Base-by-base conservation (phyloP, 805 yeast genomes). In the Metschnikowia arizonensis region DNA sequence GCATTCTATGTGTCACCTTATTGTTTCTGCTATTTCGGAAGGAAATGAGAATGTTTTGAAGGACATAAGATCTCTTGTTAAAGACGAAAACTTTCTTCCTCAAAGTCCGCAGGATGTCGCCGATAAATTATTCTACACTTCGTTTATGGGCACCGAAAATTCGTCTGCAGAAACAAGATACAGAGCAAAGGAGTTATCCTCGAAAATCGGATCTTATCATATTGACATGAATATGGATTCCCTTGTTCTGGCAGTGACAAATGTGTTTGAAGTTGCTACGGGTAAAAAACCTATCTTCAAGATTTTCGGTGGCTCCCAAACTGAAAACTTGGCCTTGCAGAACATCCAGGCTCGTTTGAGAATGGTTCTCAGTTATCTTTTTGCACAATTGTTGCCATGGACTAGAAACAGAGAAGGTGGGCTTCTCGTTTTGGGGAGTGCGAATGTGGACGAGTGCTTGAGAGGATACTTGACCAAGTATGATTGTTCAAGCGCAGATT, bases 381-480 rank as follows among this genome's bases (percentile, higher is more conserved):
- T 93, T 74, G 98, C 99, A 0, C 96, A 91, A 58, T 68, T 93
- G 33, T 72, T 93, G 44, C 99, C 99, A 4, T 93, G 98, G 98
- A 86, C 88, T 14, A 76, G 99, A 55, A 83, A 84, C 6, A 70
- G 75, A 39, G 53, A 54, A 17, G 88, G 88, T 3, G 97, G 98
- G 0, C 66, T 93, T 40, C 71, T 93, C 32, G 99, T 93, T 6
- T 73, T 93, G 41, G 99, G 99, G 1, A 84, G 95, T 59, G 97
- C 98, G 3, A 93, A 93, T 61, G 99, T 93, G 11, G 99, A 93
- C 65, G 99, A 93, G 63, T 89, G 96, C 57, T 69, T 93, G 48
- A 74, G 99, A 49, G 99, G 99, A 0, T 93, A 93, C 59, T 72
- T 93, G 59, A 93, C 99, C 8, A 93, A 93, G 62, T 93, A 93